phyloP scores from a whole-genome alignment of 2,329 filamentous ascomycete genomes.

The Penicillium sp. region DNA sequence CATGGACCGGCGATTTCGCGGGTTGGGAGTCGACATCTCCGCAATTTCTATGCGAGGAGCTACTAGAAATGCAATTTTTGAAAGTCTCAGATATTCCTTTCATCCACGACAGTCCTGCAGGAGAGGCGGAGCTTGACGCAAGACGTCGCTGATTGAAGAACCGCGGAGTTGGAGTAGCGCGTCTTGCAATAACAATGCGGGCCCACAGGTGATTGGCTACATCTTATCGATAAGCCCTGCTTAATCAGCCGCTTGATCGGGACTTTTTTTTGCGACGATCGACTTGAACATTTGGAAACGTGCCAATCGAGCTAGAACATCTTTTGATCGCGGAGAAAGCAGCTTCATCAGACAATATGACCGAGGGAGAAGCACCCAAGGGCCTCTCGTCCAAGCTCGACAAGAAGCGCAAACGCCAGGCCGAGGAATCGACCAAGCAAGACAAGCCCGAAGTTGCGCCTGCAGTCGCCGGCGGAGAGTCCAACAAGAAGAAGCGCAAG shows the following conservation, averaged over 20 bases:
- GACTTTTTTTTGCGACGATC: slow-evolving; percentile 21
- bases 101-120: background rate
- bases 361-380: slow-evolving; percentile 25
- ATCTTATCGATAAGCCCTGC: slow-evolving; percentile 40
- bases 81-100: background rate
- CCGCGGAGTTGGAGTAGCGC: slow-evolving; percentile 18
- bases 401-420: slow-evolving; percentile 48
- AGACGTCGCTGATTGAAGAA: background rate
- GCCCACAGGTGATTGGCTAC: slow-evolving; percentile 25
- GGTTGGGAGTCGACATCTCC: slow-evolving; percentile 38
- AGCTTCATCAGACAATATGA: slow-evolving; percentile 20
- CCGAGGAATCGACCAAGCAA: slow-evolving; percentile 37
- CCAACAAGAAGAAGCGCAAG: slow-evolving; percentile 41
- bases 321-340: background rate
- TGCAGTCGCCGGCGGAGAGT: slow-evolving; percentile 25
- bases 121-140: background rate
- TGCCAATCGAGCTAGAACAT: slow-evolving; percentile 8
- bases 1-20: slow-evolving; percentile 34
- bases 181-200: slow-evolving; percentile 26
- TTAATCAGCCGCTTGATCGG: slow-evolving; percentile 33
- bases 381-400: slow-evolving; percentile 41
- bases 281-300: slow-evolving; percentile 10
- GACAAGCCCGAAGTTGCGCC: slow-evolving; percentile 28
- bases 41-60: background rate
- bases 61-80: background rate